Evolutionary conservation across 108 stramenopile genomes (phyloP), one percentile per base, ranked within the genome.

Genomic region (Epipyxis sp.): DNA sequence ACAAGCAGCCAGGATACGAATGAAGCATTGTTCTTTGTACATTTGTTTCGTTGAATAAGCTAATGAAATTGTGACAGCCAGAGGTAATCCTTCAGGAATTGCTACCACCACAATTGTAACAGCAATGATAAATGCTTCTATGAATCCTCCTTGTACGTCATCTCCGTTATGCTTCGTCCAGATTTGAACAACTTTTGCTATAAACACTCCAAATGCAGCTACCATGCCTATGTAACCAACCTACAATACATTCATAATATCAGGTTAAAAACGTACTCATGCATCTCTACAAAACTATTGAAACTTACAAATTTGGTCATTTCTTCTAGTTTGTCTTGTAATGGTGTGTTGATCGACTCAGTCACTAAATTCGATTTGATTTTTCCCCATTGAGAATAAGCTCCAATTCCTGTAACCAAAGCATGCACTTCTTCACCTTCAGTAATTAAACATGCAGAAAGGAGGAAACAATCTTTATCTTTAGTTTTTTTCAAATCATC

Each of bases 11-110:
- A 98, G 86, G 69, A 94, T 89, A 69, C 94, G 95, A 46, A 98
- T 94, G 58, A 97, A 88, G 81, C 94, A 96, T 77, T 95, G 90
- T 59, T 97, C 95, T 20, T 74, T 27, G 13, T 74, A 37, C 32
- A 74, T 74, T 42, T 74, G 40, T 42, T 74, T 27, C 50, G 71
- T 74, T 10, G 71, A 74, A 45, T 77, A 97, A 1, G 95, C 94
- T 29, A 98, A 85, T 1, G 95, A 87, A 35, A 98, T 86, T 20
- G 95, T 96, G 0, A 98, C 97, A 43, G 97, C 95, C 30, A 98
- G 89, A 25, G 97, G 97, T 30, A 98, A 85, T 16, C 97, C 97
- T 84, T 98, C 97, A n/a, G 97, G 97, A 6, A 98, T 95, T 39
- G 97, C 94, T 0, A 98, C 97, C 2, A 94, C 97, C 68, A 98